Percentiles rank a stretch among this genome's conserved stretches.
These are phyloP conservation scores for Saccharomycopsis capsularis DNA, from an alignment of 805 yeast species.

Conservation along the genomic window DNA sequence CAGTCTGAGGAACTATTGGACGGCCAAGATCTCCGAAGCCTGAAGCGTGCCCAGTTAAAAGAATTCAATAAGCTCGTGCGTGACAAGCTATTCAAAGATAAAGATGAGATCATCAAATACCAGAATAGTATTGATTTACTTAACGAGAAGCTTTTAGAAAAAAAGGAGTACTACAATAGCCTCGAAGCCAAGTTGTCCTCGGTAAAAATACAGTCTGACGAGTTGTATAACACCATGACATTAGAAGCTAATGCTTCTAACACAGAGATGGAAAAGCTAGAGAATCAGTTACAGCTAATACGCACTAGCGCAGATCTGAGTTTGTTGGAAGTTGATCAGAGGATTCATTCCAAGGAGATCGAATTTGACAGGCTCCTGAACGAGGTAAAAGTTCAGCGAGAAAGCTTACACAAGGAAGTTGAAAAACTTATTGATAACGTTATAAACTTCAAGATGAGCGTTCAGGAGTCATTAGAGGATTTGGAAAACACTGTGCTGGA, in stretches of 20 bases:
- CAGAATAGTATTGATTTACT: conserved; percentile 55
- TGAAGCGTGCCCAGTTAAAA: conserved; percentile 25
- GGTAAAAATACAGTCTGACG: conserved; percentile 47
- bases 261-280: conserved; percentile 60
- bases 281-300: conserved; percentile 47
- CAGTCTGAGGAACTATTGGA: conserved; percentile 36
- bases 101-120: conserved; percentile 50
- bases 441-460: conserved; percentile 57
- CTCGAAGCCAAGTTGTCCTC: conserved; percentile 50
- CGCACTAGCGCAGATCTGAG: conserved; percentile 44
- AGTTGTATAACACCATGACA: conserved; percentile 46
- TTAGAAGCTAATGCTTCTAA: conserved; percentile 46
- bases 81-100: conserved; percentile 39
- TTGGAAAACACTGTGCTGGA: conserved; percentile 42
- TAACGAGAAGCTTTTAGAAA: conserved; percentile 48
- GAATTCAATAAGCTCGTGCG: conserved; percentile 31
- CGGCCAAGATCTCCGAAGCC: conserved; percentile 31
- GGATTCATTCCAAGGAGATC: conserved; percentile 39
- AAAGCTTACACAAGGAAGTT: conserved; percentile 44
- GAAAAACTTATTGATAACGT: conserved; percentile 52
- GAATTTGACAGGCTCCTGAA: conserved; percentile 45
- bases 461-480: conserved; percentile 59
- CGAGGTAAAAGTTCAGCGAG: conserved; percentile 41
- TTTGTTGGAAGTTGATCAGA: conserved; percentile 40
- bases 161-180: conserved; percentile 48